Evolutionary conservation across 768 basidiomycete genomes (phyloP), one percentile per base, ranked within the genome.

Genomic region (Sistotremastrum suecicum): DNA sequence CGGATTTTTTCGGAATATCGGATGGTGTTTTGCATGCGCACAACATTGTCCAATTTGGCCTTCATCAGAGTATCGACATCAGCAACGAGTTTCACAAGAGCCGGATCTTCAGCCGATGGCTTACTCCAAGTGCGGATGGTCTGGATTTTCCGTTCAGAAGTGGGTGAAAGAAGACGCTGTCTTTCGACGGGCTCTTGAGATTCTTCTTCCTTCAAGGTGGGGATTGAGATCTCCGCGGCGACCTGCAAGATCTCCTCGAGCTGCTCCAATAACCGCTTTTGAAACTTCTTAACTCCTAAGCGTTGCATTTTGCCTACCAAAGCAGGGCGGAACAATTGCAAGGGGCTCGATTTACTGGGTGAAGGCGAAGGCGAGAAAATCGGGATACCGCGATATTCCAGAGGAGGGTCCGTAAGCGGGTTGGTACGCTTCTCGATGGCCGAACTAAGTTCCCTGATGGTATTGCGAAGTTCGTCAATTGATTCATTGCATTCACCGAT

Each of bases 1-100:
- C 94, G 80, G 32, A 95, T 86, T 66, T 92, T 94, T 68, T 98
- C 95, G 37, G 90, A 81, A 62, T 98, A 98, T 45, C 87, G 73
- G 54, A 99, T 91, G 12, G 91, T 97, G 58, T 94, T 95, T 63
- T 94, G 88, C 79, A 99, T 80, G 36, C 95, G 80, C 51, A 89
- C 84, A 42, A 97, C 87, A 53, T 83, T 90, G 61, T 92, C 91
- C 51, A 91, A 76, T 70, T 99, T 99, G 63, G 87, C 82, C 33
- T 87, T 72, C 74, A 92, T 85, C 42, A 92, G 72, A 34, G 86
- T 77, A 53, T 92, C 90, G 5, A 81, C 82, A 57, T 98, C 92
- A 54, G 85, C 77, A 44, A 85, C 72, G 20, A 99, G 74, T 54
- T 89, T 78, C 3, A 74, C 66, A 44, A 98, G 68, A 0, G 89